Evolutionary conservation across 768 basidiomycete species (phyloP), one percentile per base, ranked within the genome.

Genomic region (Termitomyces sp.): DNA sequence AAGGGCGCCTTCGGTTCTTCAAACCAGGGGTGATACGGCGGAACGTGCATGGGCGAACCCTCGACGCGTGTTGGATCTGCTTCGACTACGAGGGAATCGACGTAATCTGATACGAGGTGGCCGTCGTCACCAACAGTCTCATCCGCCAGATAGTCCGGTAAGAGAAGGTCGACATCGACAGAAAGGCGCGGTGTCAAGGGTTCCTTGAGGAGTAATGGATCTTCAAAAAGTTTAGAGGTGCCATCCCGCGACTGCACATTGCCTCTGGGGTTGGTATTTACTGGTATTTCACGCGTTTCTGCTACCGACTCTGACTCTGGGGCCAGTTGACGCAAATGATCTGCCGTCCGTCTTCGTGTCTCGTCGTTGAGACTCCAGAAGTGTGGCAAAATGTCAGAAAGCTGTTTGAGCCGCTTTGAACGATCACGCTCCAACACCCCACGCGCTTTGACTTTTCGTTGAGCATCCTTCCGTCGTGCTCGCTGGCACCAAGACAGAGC

Each of bases 351-450:
- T 58, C 62, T 66, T 39, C 67, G 69, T 60, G 71, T 64, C 34
- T 60, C 41, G 22, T 55, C 58, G 37, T 70, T 66, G 44, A 82
- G 64, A 13, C 67, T 62, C 55, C 69, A 69, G 60, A 80, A 75
- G 52, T 68, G 68, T 12, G 72, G 62, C 28, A 84, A 65, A 5
- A 78, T 68, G 39, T 65, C 67, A 37, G 73, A 72, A 47, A 83
- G 63, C 44, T 73, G 74, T 28, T 70, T 68, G 3, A 92, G 74
- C 47, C 89, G 78, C 54, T 75, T 67, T 41, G 83, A 73, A 55
- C 89, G 83, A 28, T 79, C 79, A 18, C 69, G 64, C 68, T 92
- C 89, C 20, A 90, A 75, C 10, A 70, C 68, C 9, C 81, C 82
- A 51, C 89, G 82, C 7, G 79, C 75, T 9, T 70, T 64, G 8